Conservation (phyloP, 2,329 filamentous ascomycete genomes). For the Aspergillus sclerotialis region DNA sequence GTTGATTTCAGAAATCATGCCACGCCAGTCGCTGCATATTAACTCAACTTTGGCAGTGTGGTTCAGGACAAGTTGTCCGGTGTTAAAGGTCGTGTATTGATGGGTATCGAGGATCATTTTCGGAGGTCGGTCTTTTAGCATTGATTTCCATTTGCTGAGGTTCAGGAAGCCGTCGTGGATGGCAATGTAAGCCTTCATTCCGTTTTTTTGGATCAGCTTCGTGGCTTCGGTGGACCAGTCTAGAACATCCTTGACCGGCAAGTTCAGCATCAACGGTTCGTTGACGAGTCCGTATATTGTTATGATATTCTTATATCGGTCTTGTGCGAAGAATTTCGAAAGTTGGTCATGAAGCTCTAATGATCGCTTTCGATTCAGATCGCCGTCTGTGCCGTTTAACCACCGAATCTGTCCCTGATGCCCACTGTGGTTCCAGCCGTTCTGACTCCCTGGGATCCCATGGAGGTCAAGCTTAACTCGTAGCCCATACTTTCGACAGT, state of each 20-base stretch:
- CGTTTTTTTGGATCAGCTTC: conserved; percentile 66
- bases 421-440: conserved; percentile 96
- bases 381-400: conserved; percentile 84
- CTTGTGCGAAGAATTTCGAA: conserved; percentile 86
- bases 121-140: conserved; percentile 62
- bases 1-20: conserved; percentile 67
- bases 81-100: conserved; percentile 98
- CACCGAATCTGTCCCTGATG: conserved; percentile 73
- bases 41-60: conserved; percentile 81
- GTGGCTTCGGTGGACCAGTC: conserved; percentile 74
- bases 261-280: conserved; percentile 77
- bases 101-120: conserved; percentile 85
- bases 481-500: conserved; percentile 83
- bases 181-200: conserved; percentile 64
- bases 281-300: conserved; percentile 92
- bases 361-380: conserved; percentile 69
- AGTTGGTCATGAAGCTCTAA: conserved; percentile 82
- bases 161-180: conserved; percentile 96
- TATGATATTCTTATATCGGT: conserved; percentile 85
- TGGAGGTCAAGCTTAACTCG: conserved; percentile 91
- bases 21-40: conserved; percentile 79
- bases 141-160: conserved; percentile 80
- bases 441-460: conserved; percentile 85
- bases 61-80: conserved; percentile 70
- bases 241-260: conserved; percentile 61